Evolutionary conservation across 495 filamentous ascomycete genomes (phyloP), one percentile per base, ranked within the genome.

Genomic region (Lasiosphaeria ovina): DNA sequence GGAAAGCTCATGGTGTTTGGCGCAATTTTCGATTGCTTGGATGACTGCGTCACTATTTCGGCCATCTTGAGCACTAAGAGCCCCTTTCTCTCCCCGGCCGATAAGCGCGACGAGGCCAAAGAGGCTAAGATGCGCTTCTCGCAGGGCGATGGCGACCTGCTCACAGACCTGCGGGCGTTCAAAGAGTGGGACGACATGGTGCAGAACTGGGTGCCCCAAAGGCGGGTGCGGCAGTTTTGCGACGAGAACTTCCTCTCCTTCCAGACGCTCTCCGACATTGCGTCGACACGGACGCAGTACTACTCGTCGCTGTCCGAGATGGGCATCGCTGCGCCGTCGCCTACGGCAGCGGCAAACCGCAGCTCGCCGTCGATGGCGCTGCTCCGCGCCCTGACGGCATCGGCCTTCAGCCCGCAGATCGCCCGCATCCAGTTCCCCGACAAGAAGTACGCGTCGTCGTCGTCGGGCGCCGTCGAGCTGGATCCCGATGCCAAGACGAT

Each of bases 1-100:
- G 89, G 89, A 17, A 98, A 98, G 73, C 83, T 98, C 7, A 89
- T 98, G 84, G 91, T 98, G 14, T 96, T 95, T 64, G 95, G 94
- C 14, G 89, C 91, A 2, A 93, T 92, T 48, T 98, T 98, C 68
- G 88, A 89, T 17, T 96, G 92, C 64, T 85, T 98, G 14, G 90
- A 96, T 64, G 82, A 93, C 48, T 90, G 87, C 62, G 79, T 98
- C 57, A 91, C 89, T n/a, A 92, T 98, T 63, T 88, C 94, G 1
- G 87, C 91, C 17, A 94, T 97, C 50, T 80, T 98, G 6, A 96
- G 91, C 44, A 85, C 89, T 36, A 87, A 85, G 62, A 88, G 83
- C 58, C 94, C 95, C 0, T 98, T 98, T 71, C 72, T 96, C 10
- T 88, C 86, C 0, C 92, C 93, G 0, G 81, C 83, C 35, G 87